These are phyloP conservation scores for Antitrichia curtipendula DNA, from an alignment of 225 moss, liverwort and hornwort genomes.

Conservation along the genomic window DNA sequence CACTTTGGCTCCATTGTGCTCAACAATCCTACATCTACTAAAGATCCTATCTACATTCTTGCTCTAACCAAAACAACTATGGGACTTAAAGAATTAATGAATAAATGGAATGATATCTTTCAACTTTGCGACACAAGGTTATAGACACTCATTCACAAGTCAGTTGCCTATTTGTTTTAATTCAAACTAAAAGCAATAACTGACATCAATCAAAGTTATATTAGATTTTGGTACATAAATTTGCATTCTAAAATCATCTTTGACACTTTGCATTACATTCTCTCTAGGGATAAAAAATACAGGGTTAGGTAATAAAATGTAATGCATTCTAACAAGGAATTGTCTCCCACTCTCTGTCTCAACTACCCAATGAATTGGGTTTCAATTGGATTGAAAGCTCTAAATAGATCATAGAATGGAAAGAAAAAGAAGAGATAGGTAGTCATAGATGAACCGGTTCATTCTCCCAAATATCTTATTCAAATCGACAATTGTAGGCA, in stretches of 20 bases:
- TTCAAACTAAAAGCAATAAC: not conserved
- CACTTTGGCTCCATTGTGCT: too few relatives aligned
- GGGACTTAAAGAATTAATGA: fast-evolving
- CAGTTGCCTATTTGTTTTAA: not conserved
- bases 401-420: not conserved
- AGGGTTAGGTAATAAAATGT: not conserved
- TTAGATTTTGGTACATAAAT: too few relatives aligned
- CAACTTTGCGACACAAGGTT: not conserved
- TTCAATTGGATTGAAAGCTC: not conserved
- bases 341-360: not conserved
- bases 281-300: too few relatives aligned
- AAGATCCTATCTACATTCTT: not conserved
- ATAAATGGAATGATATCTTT: not conserved
- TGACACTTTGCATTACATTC: not conserved
- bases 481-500: not conserved
- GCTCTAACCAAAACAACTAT: not conserved
- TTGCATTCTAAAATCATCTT: not conserved
- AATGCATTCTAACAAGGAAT: not conserved
- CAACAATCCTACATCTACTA: not conserved
- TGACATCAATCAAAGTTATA: not conserved
- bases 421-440: not conserved
- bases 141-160: not conserved
- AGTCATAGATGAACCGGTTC: not conserved
- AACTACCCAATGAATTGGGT: not conserved
- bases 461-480: not conserved